Evolutionary conservation across 306 rosid genomes (phyloP), one percentile per base, ranked within the genome.

Genomic region (Fagus crenata): DNA sequence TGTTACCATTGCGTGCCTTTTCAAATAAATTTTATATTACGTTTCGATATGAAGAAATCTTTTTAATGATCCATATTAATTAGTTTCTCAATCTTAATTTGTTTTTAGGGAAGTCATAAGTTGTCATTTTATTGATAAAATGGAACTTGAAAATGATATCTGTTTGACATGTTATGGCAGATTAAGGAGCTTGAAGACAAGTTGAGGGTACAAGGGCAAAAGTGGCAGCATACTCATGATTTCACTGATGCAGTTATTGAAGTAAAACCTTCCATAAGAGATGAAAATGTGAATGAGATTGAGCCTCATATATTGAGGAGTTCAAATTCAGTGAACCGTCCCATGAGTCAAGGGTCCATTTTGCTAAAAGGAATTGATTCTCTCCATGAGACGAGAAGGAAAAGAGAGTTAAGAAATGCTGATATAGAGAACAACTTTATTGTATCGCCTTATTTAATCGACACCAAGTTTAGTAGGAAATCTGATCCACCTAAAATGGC

Each of bases 401-500:
- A 86, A 81, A 77, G 96, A 65, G 92, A 83, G 42, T 86, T 77
- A 11, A 87, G 87, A 89, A 85, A 85, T 83, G 88, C 83, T 74
- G 96, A 92, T 55, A 78, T 77, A 70, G 97, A 90, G 84, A 93
- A 87, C 89, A 77, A 81, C 39, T 63, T 22, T 69, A 72, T 32
- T 42, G 40, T 83, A 11, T 36, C 90, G 0, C 65, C 81, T 69
- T 78, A 86, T 28, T 78, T 89, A 11, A 78, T 77, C 5, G 86
- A 83, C 51, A 83, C 81, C 58, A 93, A 78, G 77, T 55, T 87
- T 32, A 67, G 74, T 56, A 85, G 96, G 88, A 93, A 90, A 84
- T 93, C 97, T 65, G 96, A 93, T 65, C 97, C 97, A 8, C 91
- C 96, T 14, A 90, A 37, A 77, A 58, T 89, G 77, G 77, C 87